Conservation (phyloP, 2,329 filamentous ascomycete species). For the Laburnicola sp. region DNA sequence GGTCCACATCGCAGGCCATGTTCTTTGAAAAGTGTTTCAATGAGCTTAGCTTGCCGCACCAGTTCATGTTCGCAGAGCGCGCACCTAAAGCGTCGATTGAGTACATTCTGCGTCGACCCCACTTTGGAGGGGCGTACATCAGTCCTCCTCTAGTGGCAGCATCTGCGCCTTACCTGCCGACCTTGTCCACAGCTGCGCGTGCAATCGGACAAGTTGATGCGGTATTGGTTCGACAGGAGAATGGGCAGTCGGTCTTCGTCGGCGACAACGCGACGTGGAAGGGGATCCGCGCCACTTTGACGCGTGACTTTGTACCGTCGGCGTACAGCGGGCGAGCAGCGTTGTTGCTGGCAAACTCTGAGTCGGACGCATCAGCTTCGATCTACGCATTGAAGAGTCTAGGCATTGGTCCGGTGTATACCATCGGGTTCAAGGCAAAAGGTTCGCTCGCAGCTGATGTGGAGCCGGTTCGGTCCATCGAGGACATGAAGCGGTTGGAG, state of each 20-base stretch:
- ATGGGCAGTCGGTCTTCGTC: slow-evolving; percentile 54
- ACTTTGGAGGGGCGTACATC: slow-evolving; percentile 81
- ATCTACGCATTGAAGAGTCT: slow-evolving; percentile 79
- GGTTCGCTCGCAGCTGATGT: slow-evolving; percentile 66
- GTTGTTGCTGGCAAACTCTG: slow-evolving; percentile 71
- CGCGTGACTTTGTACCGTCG: slow-evolving; percentile 78
- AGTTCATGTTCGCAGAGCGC: slow-evolving; percentile 74
- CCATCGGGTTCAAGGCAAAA: slow-evolving; percentile 72
- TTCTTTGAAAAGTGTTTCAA: slow-evolving; percentile 74
- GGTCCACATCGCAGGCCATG: slow-evolving; percentile 74
- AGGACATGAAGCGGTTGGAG: slow-evolving; percentile 78
- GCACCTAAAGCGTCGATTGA: slow-evolving; percentile 69
- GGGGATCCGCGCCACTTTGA: slow-evolving; percentile 79
- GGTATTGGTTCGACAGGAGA: slow-evolving; percentile 65
- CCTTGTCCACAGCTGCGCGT: slow-evolving; percentile 73
- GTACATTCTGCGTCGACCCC: slow-evolving; percentile 69
- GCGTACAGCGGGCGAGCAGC: slow-evolving; percentile 77
- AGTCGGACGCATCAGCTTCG: slow-evolving; percentile 75
- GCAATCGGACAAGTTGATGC: slow-evolving; percentile 83
- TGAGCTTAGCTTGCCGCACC: slow-evolving; percentile 78
- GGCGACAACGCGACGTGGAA: slow-evolving; percentile 87
- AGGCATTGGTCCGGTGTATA: slow-evolving; percentile 77
- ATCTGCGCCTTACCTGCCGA: slow-evolving; percentile 61
- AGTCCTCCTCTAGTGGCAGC: slow-evolving; percentile 67
- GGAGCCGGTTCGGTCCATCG: slow-evolving; percentile 67